These are phyloP conservation scores for Amanita rimosa DNA, from an alignment of 768 basidiomycete genomes.

Conservation along the genomic window DNA sequence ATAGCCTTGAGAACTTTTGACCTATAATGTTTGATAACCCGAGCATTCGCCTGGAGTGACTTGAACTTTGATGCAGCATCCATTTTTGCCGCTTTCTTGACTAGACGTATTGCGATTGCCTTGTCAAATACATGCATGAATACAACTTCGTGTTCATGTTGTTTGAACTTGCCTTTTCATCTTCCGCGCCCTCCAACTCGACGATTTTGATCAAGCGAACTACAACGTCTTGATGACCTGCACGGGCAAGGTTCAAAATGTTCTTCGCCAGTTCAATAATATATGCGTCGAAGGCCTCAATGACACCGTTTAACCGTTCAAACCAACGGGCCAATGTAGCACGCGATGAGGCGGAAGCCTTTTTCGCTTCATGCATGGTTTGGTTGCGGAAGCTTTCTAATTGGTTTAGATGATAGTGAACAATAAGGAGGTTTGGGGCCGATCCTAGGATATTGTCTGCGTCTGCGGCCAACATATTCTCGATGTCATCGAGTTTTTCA, in stretches of 20 bases:
- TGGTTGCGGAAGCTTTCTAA: slow-evolving; percentile 92
- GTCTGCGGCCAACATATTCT: slow-evolving; percentile 68
- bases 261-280: slow-evolving; percentile 67
- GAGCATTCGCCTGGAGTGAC: slow-evolving; percentile 87
- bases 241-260: slow-evolving; percentile 67
- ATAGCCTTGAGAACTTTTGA: slow-evolving; percentile 80
- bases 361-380: slow-evolving; percentile 89
- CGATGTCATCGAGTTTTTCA: slow-evolving; percentile 66
- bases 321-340: slow-evolving; percentile 70
- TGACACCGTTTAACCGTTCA: slow-evolving; percentile 71
- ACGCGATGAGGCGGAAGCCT: slow-evolving; percentile 55
- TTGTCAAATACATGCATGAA: slow-evolving; percentile 17
- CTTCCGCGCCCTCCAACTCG: slow-evolving; percentile 86
- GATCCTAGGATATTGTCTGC: slow-evolving; percentile 73
- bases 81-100: slow-evolving; percentile 87
- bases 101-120: slow-evolving; percentile 89
- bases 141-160: background rate
- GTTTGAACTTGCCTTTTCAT: slow-evolving; percentile 65
- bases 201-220: slow-evolving; percentile 90
- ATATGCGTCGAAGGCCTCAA: slow-evolving; percentile 79
- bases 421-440: slow-evolving; percentile 77
- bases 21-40: slow-evolving; percentile 91
- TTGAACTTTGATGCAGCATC: slow-evolving; percentile 91
- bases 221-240: slow-evolving; percentile 75
- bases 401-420: slow-evolving; percentile 87